Evolutionary conservation across 1,284 basidiomycete genomes (phyloP), one percentile per base, ranked within the genome.

Genomic region (Cystobasidium slooffiae): DNA sequence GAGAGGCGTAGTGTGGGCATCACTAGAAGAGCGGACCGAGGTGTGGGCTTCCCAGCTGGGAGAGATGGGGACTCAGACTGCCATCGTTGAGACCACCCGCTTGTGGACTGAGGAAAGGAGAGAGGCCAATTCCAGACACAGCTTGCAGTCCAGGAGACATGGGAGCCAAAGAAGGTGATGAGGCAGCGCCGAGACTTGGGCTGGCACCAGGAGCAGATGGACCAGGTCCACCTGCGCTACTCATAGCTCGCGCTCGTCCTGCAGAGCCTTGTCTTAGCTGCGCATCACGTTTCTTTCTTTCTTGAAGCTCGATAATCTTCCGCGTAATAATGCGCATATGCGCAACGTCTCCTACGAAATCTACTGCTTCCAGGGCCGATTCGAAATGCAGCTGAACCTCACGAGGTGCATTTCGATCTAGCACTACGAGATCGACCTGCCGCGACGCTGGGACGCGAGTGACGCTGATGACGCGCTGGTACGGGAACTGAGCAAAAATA

Each of bases 301-400:
- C 61, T 24, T 63, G 61, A 10, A 63, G 61, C 20, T 49, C 20
- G 24, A 47, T 1, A 9, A 63, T 24, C 20, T 39, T 14, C 20
- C 44, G 44, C 10, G 61, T 63, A 1, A 63, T 41, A 14, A 20
- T 41, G 44, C 61, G 61, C 68, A 69, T 69, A n/a, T 58, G 52
- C 18, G 43, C 52, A 14, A 61, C 68, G 39, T 69, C 68, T 31
- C 61, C 68, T 3, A 44, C 22, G 31, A 69, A 69, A 12, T 69
- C 37, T 14, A 47, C n/a, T 4, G 68, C 68, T 31, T 59, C 43
- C 41, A 69, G 44, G 16, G 20, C 56, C 14, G 39, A 47, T 46
- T 22, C n/a, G 24, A 69, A 59, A 9, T 58, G 47, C 7, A 69
- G 37, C 39, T 69, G 68, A 24, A 69, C 37, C 12, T 31, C 68